A percentile compares a stretch with the other conserved stretches of the same genome.
Conservation (phyloP, 208 protist species). For the Acanthamoeba royreba region DNA sequence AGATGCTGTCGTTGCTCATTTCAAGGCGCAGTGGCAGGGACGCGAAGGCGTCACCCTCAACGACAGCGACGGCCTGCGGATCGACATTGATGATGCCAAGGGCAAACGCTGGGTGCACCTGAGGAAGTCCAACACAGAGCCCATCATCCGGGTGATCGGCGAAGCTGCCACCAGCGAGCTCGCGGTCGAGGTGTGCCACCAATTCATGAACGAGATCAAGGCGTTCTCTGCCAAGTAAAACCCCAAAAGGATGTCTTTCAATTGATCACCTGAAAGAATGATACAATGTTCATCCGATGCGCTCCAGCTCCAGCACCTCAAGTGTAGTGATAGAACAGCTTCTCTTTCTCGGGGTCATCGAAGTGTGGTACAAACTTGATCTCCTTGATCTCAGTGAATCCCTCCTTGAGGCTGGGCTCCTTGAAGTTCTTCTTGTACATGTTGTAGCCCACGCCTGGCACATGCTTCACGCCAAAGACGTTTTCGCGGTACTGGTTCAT, state of each 20-base stretch:
- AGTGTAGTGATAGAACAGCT: conserved; percentile 46
- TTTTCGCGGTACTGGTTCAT: conserved; percentile 45
- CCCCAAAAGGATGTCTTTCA: background rate
- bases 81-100: conserved; percentile 52
- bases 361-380: conserved; percentile 54
- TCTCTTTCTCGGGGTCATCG: background rate
- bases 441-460: conserved; percentile 22
- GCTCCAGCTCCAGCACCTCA: background rate
- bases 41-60: conserved; percentile 30
- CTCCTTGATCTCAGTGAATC: conserved; percentile 48
- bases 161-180: conserved; percentile 48
- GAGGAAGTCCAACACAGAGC: conserved; percentile 80
- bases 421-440: conserved; percentile 50
- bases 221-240: background rate
- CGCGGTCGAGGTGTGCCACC: conserved; percentile 17
- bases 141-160: conserved; percentile 77
- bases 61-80: conserved; percentile 72
- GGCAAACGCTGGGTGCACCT: conserved; percentile 79
- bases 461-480: background rate
- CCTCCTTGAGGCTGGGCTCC: background rate
- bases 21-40: conserved; percentile 52
- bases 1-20: conserved; percentile 46
- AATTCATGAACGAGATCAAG: conserved; percentile 57
- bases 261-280: background rate
- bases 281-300: background rate